Evolutionary conservation across 1,139 yeast species (phyloP), one percentile per base, ranked within the genome.

Genomic region (Pichia sp.): DNA sequence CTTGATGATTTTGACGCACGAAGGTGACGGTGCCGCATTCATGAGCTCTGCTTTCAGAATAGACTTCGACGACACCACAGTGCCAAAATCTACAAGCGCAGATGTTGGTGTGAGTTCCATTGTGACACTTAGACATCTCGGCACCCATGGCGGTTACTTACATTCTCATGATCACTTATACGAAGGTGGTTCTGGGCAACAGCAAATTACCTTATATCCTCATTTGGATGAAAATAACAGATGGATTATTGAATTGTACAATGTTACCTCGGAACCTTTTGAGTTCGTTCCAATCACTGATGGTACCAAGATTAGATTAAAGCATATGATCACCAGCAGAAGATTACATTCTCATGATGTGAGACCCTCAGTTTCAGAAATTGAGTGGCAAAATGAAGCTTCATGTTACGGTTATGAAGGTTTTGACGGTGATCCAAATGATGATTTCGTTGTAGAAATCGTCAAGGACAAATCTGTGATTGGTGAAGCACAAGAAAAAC

Each of bases 261-360:
- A 81, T 63, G 75, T 70, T 45, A 71, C 83, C 23, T 77, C 75
- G 45, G 80, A 80, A 30, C 79, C 83, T 54, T 70, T 76, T 10
- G 66, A 72, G 65, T 73, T 89, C 64, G 79, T 77, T 54, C 89
- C 85, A 56, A 75, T 93, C 62, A 75, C 76, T 34, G 84, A 90
- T 66, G 96, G 96, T 56, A 83, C 85, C 63, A 81, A 88, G 67
- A 82, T 95, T 62, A 83, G 97, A 72, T 78, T 95, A 66, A 75
- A 74, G 64, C 99, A 95, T 72, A 68, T 75, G 50, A 68, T 73
- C 54, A 82, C 96, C 30, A 77, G 78, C 53, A 84, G 93, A 69
- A 84, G 99, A 74, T 80, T 95, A 67, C 99, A 95, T 72, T 88
- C 98, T 31, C 99, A 95, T 69, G 98, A 93, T 70, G 88, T 89